phyloP scores from a whole-genome alignment of 2,329 filamentous ascomycete genomes.

The Scleromitrula shiraiana region DNA sequence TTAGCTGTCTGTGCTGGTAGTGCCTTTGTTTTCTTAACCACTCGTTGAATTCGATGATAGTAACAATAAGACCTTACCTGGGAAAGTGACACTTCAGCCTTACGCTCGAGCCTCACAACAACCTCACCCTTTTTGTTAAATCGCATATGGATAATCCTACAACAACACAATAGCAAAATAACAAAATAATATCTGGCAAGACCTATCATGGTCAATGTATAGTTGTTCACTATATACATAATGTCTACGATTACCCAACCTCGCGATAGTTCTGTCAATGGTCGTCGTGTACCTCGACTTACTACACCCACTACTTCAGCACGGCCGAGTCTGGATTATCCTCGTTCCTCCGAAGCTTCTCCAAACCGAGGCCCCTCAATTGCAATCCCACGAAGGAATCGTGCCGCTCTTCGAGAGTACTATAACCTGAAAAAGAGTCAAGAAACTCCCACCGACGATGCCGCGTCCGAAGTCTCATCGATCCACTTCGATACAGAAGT shows the following conservation, averaged over 20 bases:
- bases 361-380: conserved; percentile 36
- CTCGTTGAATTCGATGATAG: no score
- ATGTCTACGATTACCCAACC: conserved; percentile 62
- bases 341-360: conserved; percentile 52
- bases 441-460: conserved; percentile 16
- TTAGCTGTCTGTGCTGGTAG: no score
- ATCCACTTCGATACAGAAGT: conserved; percentile 43
- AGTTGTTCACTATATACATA: not conserved
- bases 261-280: conserved; percentile 48
- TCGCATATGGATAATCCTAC: no score
- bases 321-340: conserved; percentile 63
- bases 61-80: no score
- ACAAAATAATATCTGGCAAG: no score
- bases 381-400: conserved; percentile 44
- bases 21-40: no score
- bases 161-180: no score
- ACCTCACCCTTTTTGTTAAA: not conserved
- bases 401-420: conserved; percentile 84
- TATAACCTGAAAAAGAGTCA: conserved; percentile 64
- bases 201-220: not conserved
- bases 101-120: conserved; percentile 2
- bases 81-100: not conserved
- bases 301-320: conserved; percentile 65
- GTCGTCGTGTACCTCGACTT: conserved; percentile 48
- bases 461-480: conserved; percentile 27